These are phyloP conservation scores for Graphilbum sp. DNA, from an alignment of 2,329 filamentous ascomycete genomes.

Conservation along the genomic window DNA sequence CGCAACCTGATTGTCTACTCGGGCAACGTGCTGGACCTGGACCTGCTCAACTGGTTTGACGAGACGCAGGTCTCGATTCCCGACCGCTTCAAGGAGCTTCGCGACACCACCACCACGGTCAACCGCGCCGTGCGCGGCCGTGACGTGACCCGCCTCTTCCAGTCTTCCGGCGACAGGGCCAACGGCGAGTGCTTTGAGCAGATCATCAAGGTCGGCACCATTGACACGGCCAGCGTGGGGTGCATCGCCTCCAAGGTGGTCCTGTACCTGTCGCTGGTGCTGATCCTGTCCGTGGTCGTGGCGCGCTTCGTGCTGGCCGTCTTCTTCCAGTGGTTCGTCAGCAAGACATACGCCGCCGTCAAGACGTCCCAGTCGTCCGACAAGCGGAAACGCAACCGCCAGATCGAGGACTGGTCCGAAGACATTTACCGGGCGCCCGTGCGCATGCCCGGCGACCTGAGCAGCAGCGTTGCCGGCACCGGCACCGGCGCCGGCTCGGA, in stretches of 20 bases:
- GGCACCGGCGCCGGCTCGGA: constrained; percentile 43
- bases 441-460: constrained; percentile 59
- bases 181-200: constrained; percentile 78
- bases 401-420: constrained; percentile 96
- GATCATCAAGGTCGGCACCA: constrained; percentile 87
- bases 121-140: constrained; percentile 58
- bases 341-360: constrained; percentile 64
- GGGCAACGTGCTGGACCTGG: constrained; percentile 78
- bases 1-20: constrained; percentile 92
- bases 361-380: constrained; percentile 74
- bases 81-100: constrained; percentile 61
- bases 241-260: constrained; percentile 97
- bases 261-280: constrained; percentile 77
- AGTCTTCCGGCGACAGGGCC: constrained; percentile 60
- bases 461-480: constrained; percentile 41
- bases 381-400: constrained; percentile 68
- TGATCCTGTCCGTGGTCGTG: constrained; percentile 79
- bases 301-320: constrained; percentile 80
- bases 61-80: constrained; percentile 61
- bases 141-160: constrained; percentile 80
- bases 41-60: constrained; percentile 85
- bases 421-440: constrained; percentile 90
- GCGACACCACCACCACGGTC: constrained; percentile 42
- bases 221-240: constrained; percentile 90
- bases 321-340: constrained; percentile 92